Evolutionary conservation across 1,284 basidiomycete genomes (phyloP), one percentile per base, ranked within the genome.

Genomic region (Pseudozyma thailandica): DNA sequence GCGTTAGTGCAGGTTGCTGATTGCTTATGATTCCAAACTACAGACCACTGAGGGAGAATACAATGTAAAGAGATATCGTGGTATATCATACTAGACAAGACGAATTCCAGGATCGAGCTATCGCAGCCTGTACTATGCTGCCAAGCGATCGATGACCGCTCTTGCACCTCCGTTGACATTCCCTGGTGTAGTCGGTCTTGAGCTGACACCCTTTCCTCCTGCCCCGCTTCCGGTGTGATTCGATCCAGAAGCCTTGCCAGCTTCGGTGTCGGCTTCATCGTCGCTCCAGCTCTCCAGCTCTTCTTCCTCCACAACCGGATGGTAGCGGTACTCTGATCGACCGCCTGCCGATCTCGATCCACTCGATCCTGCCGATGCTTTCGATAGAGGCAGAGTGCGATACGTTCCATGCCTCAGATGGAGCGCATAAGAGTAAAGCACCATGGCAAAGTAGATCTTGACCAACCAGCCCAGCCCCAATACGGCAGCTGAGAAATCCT

Each of bases 331-430:
- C 41, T 66, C 68, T 42, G 64, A 57, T 9, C 73, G 27, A 10
- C 51, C 64, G 15, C 48, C 68, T 6, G 50, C 46, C 3, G 53
- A 45, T 4, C 51, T 39, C 8, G 81, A 83, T 54, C 58, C 62
- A 23, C 75, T 72, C 7, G 87, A 86, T 10, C 88, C 89, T 78
- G 89, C 89, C 12, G 77, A 77, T 10, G 78, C 69, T 49, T 81
- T 83, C 26, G 86, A 85, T 20, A 87, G 86, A 4, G 92, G 91
- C 41, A 97, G 88, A 16, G 89, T 86, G 75, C 91, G 90, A 82
- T 96, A 98, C 13, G 93, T 92, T 45, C 92, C 92, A 78, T 91
- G 91, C 35, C 94, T 91, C 44, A 98, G 89, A 83, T 98, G 95
- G 1, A 90, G 86, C 3, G 94, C 94, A 83, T 93, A 98, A 10